Base-by-base conservation (phyloP, 345 rosid genomes). In the Isatis tinctoria region DNA sequence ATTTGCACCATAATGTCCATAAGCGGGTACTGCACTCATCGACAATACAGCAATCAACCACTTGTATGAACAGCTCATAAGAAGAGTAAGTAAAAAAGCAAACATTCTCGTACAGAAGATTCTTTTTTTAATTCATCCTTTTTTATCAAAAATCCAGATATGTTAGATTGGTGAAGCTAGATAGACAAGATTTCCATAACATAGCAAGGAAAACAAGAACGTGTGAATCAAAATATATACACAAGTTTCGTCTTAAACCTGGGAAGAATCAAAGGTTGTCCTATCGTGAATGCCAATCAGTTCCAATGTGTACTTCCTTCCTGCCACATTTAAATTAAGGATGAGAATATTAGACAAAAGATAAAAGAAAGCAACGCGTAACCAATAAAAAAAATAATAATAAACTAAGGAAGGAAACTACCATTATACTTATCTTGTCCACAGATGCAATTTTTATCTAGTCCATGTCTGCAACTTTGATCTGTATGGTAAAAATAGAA, bases 371-470 rank as follows among this genome's bases (percentile, higher is more conserved):
- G 63, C 41, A 66, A 58, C 10, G 26, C 4, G 59, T 24, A 36
- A 48, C 73, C 35, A 20, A 59, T n/a, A 74, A 54, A 20, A 27
- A 6, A 57, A 35, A 8, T 41, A 20, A 41, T 32, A 30, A 56
- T 22, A 51, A 16, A 74, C 30, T 27, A 26, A 13, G 49, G 54
- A 26, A 54, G 45, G 51, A 64, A 69, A 85, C 43, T 73, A 93
- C 98, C 96, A 89, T 86, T 74, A 93, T 85, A 81, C 88, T 89
- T 80, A 93, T 89, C 79, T 83, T 87, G 67, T 90, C 89, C 76
- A 84, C 84, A 26, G 95, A 84, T 17, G 79, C 77, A 72, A 93
- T 88, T 80, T 88, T 91, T 75, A 93, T 87, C 98, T 97, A 93
- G 79, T 89, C 97, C 39, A 93, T 74, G 77, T 91, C 97, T 51